A percentile compares a stretch with the other conserved stretches of the same genome.
Conservation (phyloP, 768 basidiomycete species). For the Chalciporus pseudorubinellus region DNA sequence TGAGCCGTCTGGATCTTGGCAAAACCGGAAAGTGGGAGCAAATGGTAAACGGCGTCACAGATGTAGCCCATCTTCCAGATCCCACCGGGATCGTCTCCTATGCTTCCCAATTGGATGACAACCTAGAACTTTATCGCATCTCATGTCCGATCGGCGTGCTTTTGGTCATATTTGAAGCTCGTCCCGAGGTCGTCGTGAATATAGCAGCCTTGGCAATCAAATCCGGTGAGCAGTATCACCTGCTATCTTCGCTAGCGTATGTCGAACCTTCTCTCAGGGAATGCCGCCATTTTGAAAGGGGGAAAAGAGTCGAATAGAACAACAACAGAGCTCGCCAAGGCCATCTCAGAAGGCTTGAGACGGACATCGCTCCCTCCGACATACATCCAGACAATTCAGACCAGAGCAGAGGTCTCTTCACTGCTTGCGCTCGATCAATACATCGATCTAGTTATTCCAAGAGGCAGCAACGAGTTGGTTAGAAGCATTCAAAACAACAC, state of each 20-base stretch:
- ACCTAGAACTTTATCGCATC: conserved; percentile 85
- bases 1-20: conserved; percentile 82
- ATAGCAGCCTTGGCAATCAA: conserved; percentile 96
- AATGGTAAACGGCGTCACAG: conserved; percentile 86
- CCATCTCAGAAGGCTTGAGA: conserved; percentile 75
- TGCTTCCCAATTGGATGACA: conserved; percentile 85
- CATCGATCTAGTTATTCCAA: conserved; percentile 95
- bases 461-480: conserved; percentile 91
- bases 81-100: conserved; percentile 87
- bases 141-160: conserved; percentile 96
- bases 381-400: conserved; percentile 91
- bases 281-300: conserved; percentile 95
- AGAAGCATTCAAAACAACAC: conserved; percentile 85
- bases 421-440: conserved; percentile 84
- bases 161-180: conserved; percentile 94
- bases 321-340: conserved; percentile 67
- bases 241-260: background rate
- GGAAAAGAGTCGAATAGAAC: conserved; percentile 93
- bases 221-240: conserved; percentile 59
- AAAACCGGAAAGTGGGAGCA: conserved; percentile 88
- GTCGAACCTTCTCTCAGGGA: conserved; percentile 52
- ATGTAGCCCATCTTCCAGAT: conserved; percentile 82
- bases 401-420: conserved; percentile 85
- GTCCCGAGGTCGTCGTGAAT: conserved; percentile 97
- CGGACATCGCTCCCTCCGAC: conserved; percentile 70